Conservation (phyloP, 805 yeast species). For the Metschnikowia henanensis region DNA sequence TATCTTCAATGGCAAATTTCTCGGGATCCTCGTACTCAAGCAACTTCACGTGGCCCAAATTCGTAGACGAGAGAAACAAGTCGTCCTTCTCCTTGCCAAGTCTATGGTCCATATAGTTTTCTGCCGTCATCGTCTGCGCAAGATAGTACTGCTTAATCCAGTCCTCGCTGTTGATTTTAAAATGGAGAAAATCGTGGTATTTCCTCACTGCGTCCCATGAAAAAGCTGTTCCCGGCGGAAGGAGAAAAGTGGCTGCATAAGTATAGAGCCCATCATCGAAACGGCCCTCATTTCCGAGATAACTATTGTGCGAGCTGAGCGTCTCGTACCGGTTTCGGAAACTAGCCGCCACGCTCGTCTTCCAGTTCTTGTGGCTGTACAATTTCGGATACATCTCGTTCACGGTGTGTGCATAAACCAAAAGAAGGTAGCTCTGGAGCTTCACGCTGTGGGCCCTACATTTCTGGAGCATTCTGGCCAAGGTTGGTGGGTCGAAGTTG, state of each 20-base stretch:
- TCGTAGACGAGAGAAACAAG: conserved; percentile 10
- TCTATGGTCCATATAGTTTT: conserved; percentile 4
- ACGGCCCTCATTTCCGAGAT: conserved; percentile 5
- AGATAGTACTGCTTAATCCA: conserved; percentile 10
- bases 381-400: conserved; percentile 7
- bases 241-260: conserved; percentile 3
- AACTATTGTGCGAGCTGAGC: conserved; percentile 8
- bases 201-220: conserved; percentile 9
- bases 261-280: conserved; percentile 14
- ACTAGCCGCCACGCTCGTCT: conserved; percentile 9
- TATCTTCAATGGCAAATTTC: conserved; percentile 7
- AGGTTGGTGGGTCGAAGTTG: conserved; percentile 1
- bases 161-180: conserved; percentile 7
- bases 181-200: conserved; percentile 9
- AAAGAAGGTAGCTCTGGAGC: conserved; percentile 6
- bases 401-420: conserved; percentile 10
- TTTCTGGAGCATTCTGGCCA: conserved; percentile 1
- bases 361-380: conserved; percentile 7
- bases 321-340: conserved; percentile 4
- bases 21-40: conserved; percentile 6
- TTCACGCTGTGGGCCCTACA: conserved; percentile 9
- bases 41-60: conserved; percentile 8
- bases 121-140: conserved; percentile 11
- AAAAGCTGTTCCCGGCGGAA: conserved; percentile 6
- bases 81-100: conserved; percentile 6